Evolutionary conservation across 2,329 filamentous ascomycete genomes (phyloP), one percentile per base, ranked within the genome.

Genomic region (Fusarium subglutinans): DNA sequence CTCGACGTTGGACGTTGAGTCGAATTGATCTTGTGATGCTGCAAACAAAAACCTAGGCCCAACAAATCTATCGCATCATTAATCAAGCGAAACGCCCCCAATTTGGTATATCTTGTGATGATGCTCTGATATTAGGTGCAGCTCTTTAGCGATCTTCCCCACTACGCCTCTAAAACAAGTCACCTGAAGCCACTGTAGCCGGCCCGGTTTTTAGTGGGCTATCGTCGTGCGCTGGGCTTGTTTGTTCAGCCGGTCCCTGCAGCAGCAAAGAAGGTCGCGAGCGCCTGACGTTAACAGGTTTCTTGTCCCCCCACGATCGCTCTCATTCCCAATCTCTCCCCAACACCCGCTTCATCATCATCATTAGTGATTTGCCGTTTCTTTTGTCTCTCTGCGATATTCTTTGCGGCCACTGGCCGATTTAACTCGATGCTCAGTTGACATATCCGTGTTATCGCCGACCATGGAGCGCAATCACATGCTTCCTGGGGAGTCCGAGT

Each of bases 391-490:
- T n/a, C 17, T 28, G 50, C 33, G 35, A 30, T 28, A 38, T 28
- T 30, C 20, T 56, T 45, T 74, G 56, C 54, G 71, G 71, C 70
- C 70, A 40, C 55, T 72, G 66, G 67, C 73, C 68, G 72, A 57
- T 26, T 47, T 54, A 63, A 51, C 59, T 74, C 72, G 59, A 78
- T 78, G 77, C 76, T 60, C 45, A 70, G 70, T 78, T 78, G 77
- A 78, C 74, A 66, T 74, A 76, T 63, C 77, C 77, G 73, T 71
- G 66, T 57, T 79, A 79, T 79, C 75, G 65, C 74, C 77, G 77
- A 78, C 71, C 71, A 84, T 85, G 81, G 84, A 84, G 77, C 81
- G 82, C 71, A 83, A 83, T 86, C 86, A 86, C 84, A 86, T 87
- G 85, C 81, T 84, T 71, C 76, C 71, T 61, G 76, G 67, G 63